Evolutionary conservation across 225 moss, liverwort and hornwort genomes (phyloP).

Genomic region (Straminergon stramineum): DNA sequence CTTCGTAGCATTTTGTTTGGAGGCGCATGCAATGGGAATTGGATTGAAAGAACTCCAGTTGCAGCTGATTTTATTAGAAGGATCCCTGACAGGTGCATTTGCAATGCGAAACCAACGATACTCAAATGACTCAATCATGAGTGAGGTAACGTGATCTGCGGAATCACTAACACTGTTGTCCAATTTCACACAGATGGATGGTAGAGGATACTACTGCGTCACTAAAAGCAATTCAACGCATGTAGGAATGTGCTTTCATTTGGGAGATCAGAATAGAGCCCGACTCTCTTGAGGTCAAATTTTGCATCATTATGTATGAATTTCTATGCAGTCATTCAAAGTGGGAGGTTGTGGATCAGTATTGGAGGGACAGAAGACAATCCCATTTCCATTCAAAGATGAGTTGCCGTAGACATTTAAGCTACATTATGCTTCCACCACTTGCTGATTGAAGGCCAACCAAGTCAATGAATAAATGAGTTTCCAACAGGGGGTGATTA

Average conservation of each 20-base stretch:
- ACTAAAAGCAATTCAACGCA: background rate
- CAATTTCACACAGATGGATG: background rate
- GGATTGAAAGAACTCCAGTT: conserved; percentile 91
- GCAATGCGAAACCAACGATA: conserved; percentile 69
- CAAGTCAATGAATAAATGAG: background rate
- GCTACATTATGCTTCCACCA: background rate
- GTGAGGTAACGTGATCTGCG: conserved; percentile 31
- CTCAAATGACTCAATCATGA: conserved; percentile 55
- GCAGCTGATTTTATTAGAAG: conserved; percentile 86
- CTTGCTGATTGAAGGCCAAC: background rate
- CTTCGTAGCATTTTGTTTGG: conserved; percentile 70
- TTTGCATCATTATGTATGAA: background rate
- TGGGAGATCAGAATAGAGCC: background rate
- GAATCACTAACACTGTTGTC: background rate
- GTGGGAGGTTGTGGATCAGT: background rate
- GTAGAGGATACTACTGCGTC: background rate
- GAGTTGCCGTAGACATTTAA: background rate
- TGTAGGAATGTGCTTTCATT: background rate
- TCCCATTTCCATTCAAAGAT: background rate
- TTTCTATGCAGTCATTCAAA: background rate
- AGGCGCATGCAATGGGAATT: conserved; percentile 57
- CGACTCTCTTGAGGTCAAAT: background rate
- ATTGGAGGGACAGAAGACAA: background rate
- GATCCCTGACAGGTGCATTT: conserved; percentile 72
- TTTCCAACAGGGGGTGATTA: background rate